Evolutionary conservation across 2,329 filamentous ascomycete genomes (phyloP), one percentile per base, ranked within the genome.

Genomic region (Talaromyces rugulosus): DNA sequence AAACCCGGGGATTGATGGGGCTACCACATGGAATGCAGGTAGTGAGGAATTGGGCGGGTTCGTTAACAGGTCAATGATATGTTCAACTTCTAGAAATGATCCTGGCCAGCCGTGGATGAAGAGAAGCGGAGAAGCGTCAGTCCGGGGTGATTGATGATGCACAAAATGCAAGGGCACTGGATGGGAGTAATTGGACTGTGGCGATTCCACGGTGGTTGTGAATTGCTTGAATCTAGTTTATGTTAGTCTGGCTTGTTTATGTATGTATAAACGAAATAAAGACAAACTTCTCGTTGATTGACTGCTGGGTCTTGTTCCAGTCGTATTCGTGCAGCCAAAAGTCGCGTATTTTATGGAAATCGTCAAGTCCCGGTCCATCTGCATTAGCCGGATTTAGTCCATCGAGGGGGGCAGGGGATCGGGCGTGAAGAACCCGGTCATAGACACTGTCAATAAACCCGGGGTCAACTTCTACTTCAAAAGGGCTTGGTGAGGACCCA

Each of bases 41-140:
- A 65, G 34, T 18, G 12, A 36, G 11, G 36, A 23, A 52, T 64
- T 53, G 1, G 66, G 61, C 4, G 65, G 64, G 9, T 69, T 63
- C 27, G 66, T 69, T 9, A 76, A 64, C 1, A 64, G 61, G 8
- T 64, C 62, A 14, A 76, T 66, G 16, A 76, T 64, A 16, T 67
- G 66, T 5, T 64, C 47, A 40, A 73, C 72, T 60, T 76, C 75
- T 11, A 74, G 62, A 57, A 77, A 74, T 8, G 66, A 71, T 11
- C 74, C 74, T 4, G 74, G 74, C 74, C 74, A 76, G 55, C 74
- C 74, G 60, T 76, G 74, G 18, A 67, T 68, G 62, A 74, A 74
- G 2, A 74, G 67, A 16, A 76, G 68, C 1, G 74, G 74, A 11
- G 74, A 69, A 4, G 76, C 75, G 53, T 75, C 71, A 12, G 57